These are phyloP conservation scores for Cyclotella sp. DNA, from an alignment of 108 stramenopile species.

Conservation along the genomic window DNA sequence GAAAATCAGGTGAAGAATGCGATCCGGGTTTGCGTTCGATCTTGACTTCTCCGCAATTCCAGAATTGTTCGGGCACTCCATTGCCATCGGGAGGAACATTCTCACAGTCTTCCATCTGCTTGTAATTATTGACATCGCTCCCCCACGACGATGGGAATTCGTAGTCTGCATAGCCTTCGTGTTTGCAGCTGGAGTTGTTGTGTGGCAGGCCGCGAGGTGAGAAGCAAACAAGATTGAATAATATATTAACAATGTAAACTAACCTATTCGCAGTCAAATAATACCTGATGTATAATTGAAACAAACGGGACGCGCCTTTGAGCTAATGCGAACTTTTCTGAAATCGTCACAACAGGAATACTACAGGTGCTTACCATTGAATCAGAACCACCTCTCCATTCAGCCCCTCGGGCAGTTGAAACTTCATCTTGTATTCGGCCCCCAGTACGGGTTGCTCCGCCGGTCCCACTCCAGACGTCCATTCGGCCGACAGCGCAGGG, in stretches of 20 bases:
- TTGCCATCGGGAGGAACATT: conserved; percentile 36
- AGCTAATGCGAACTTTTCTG: too few relatives aligned
- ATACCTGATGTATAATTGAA: neutral
- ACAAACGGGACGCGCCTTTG: too few relatives aligned
- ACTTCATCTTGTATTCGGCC: conserved; percentile 18
- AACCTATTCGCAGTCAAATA: conserved; percentile 74
- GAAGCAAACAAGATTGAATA: neutral
- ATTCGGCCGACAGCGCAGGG: conserved; percentile 22
- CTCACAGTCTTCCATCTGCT: conserved; percentile 32
- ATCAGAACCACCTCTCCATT: conserved; percentile 61
- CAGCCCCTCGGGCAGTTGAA: conserved; percentile 54
- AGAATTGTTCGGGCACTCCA: conserved; percentile 52
- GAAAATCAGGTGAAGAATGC: neutral
- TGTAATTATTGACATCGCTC: conserved; percentile 15
- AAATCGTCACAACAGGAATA: too few relatives aligned
- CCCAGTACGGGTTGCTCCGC: conserved; percentile 1
- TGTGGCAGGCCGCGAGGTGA: neutral
- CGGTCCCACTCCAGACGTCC: conserved; percentile 13
- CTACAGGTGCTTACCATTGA: conserved; percentile 50
- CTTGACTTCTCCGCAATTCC: conserved; percentile 43
- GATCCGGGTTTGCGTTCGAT: conserved; percentile 8
- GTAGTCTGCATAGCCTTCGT: conserved; percentile 30
- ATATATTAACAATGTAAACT: neutral
- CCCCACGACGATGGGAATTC: conserved; percentile 26
- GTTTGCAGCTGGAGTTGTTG: conserved; percentile 19